These are phyloP conservation scores for Sugiyamaella sp. DNA, from an alignment of 1,139 yeast genomes.

Conservation along the genomic window DNA sequence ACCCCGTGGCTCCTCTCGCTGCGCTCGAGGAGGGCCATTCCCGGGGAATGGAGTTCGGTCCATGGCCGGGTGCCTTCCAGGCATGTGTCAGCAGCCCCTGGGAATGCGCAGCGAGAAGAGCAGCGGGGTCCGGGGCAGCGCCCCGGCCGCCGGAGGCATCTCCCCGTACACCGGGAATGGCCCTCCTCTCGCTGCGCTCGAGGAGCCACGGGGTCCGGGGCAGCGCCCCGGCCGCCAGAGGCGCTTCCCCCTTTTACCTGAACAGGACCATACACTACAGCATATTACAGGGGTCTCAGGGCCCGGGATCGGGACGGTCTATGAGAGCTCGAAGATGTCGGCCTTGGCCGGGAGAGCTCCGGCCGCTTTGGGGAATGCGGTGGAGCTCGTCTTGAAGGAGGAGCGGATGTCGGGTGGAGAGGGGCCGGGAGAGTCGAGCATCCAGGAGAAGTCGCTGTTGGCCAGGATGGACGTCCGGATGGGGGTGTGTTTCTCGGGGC, in stretches of 20 bases:
- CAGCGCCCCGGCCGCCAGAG: constrained; percentile 1
- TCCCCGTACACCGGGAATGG: not conserved
- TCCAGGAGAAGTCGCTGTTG: constrained; percentile 33
- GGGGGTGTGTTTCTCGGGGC: constrained; percentile 22
- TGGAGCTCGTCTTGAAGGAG: constrained; percentile 9
- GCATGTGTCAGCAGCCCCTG: no score
- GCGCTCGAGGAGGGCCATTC: not conserved
- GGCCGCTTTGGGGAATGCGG: constrained; percentile 2
- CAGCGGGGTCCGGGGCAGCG: not conserved
- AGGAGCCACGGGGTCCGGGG: constrained; percentile 3
- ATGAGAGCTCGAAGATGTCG: constrained; percentile 20
- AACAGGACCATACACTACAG: no score
- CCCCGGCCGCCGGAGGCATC: not conserved
- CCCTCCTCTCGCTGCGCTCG: constrained; percentile 1
- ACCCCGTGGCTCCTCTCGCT: not conserved
- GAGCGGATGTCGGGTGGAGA: constrained; percentile 19
- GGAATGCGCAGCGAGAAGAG: not conserved
- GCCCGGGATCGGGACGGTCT: not conserved
- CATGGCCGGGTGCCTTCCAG: no score
- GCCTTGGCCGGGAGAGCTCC: constrained; percentile 9
- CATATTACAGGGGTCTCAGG: no score
- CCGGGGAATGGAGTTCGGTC: no score
- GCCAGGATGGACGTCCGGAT: constrained; percentile 27
- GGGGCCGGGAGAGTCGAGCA: constrained; percentile 25
- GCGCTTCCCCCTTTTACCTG: no score